A percentile compares a stretch with the other conserved stretches of the same genome.
Conservation (phyloP, 768 basidiomycete species). For the Obba rivulosa region DNA sequence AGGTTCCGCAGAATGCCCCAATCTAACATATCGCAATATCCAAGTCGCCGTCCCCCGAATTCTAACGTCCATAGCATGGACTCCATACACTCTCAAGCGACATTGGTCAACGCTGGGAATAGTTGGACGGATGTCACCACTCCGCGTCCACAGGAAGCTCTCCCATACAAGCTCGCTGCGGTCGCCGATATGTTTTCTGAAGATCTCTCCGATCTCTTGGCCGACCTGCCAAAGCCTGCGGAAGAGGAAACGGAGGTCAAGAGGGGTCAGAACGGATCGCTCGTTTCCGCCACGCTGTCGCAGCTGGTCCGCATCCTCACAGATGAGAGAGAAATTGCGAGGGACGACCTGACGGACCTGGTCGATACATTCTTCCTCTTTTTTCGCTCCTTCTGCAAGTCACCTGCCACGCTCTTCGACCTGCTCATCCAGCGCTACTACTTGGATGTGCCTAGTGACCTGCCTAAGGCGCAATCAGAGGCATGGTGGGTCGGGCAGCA, state of each 20-base stretch:
- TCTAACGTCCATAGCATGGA: too few relatives aligned
- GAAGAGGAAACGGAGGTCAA: not conserved
- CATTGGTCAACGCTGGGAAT: too few relatives aligned
- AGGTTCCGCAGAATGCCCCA: too few relatives aligned
- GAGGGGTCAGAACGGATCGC: not conserved
- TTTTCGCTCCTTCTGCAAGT: slow-evolving; percentile 63
- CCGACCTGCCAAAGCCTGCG: not conserved
- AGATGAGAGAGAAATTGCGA: not conserved
- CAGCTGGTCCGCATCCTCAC: not conserved
- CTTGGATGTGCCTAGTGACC: slow-evolving; percentile 25
- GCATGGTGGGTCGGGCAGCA: slow-evolving; percentile 24
- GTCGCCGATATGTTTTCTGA: not conserved
- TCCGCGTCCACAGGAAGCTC: not conserved
- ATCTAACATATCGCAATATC: too few relatives aligned
- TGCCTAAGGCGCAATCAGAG: slow-evolving; percentile 7
- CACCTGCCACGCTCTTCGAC: slow-evolving; percentile 36
- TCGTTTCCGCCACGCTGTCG: not conserved
- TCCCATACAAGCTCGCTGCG: not conserved
- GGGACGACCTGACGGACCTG: slow-evolving; percentile 26
- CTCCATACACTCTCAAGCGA: too few relatives aligned
- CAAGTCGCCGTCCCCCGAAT: too few relatives aligned
- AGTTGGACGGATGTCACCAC: too few relatives aligned
- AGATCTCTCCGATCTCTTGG: not conserved
- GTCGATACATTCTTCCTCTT: slow-evolving; percentile 58
- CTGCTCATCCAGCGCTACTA: slow-evolving; percentile 47